Conservation (phyloP, 2,329 filamentous ascomycete species). For the Curvularia hawaiiensis region DNA sequence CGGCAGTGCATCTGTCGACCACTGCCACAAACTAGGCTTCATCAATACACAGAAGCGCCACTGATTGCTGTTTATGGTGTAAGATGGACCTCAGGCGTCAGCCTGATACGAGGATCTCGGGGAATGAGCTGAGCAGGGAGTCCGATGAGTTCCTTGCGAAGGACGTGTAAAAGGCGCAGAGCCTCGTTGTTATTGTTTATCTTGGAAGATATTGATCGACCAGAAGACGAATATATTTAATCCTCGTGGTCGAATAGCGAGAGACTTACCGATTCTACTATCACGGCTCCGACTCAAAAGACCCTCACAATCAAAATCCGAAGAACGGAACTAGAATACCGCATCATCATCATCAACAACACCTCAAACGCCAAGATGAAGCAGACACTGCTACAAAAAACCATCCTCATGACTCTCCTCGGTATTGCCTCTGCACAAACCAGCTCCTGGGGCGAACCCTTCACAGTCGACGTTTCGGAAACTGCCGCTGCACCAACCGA, state of each 20-base stretch:
- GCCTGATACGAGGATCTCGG: constrained; percentile 1
- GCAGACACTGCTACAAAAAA: constrained; percentile 9
- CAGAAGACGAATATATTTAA: too few species aligned
- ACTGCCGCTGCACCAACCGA: constrained; percentile 12
- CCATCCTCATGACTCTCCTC: constrained; percentile 22
- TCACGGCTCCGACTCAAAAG: neutral
- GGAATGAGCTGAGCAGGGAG: neutral
- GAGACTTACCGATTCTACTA: neutral
- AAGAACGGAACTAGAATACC: neutral
- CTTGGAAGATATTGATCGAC: neutral
- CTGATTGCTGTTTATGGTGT: neutral
- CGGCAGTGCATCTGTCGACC: neutral
- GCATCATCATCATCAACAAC: neutral
- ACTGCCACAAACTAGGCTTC: neutral
- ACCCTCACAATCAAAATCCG: neutral
- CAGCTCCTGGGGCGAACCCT: constrained; percentile 22
- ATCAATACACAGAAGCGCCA: neutral
- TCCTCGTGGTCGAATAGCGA: neutral
- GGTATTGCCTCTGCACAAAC: constrained; percentile 19
- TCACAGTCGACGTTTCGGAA: constrained; percentile 21
- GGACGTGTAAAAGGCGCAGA: neutral
- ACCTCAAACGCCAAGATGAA: constrained; percentile 17
- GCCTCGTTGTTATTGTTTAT: neutral
- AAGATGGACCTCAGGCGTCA: neutral
- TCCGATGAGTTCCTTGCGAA: neutral